These are phyloP conservation scores for Rhytidhysteron rufulum DNA, from an alignment of 2,329 filamentous ascomycete species.

Conservation along the genomic window DNA sequence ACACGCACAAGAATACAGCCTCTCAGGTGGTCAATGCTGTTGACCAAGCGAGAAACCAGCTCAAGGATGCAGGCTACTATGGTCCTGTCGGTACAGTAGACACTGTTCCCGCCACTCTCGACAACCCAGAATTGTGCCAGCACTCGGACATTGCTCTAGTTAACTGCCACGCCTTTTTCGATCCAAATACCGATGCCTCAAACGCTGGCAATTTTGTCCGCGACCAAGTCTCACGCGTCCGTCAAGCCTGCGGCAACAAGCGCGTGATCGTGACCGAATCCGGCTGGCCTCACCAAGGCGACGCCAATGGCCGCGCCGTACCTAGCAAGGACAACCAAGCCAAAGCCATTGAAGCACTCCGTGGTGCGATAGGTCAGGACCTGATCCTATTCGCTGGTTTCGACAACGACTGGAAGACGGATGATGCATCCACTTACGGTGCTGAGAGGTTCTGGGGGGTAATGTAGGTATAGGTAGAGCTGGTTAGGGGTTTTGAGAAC, in stretches of 20 bases:
- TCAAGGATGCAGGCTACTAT: constrained; percentile 61
- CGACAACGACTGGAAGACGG: constrained; percentile 75
- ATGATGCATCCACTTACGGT: constrained; percentile 59
- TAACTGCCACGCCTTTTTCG: constrained; percentile 84
- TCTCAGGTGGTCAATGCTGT: constrained; percentile 57
- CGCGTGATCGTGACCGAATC: constrained; percentile 73
- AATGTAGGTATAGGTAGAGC: no score
- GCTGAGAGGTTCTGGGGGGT: constrained; percentile 81
- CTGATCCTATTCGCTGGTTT: constrained; percentile 75
- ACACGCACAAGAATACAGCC: constrained; percentile 47
- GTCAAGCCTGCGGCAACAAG: constrained; percentile 50
- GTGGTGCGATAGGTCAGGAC: constrained; percentile 53
- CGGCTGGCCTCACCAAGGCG: constrained; percentile 74
- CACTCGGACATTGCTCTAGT: constrained; percentile 74
- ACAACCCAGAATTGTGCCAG: constrained; percentile 66
- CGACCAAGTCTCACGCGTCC: constrained; percentile 50
- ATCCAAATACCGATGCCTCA: constrained; percentile 56
- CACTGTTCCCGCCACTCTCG: constrained; percentile 65
- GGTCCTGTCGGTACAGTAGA: constrained; percentile 79
- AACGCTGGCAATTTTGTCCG: constrained; percentile 66
- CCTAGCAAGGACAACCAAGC: constrained; percentile 65
- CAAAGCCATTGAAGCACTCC: constrained; percentile 63
- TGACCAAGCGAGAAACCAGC: constrained; percentile 51
- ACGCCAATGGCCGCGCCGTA: constrained; percentile 63
- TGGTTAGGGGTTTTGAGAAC: no score